Percentiles rank a stretch among this genome's conserved stretches.
These are phyloP conservation scores for Raddia distichophylla DNA, from an alignment of 176 grass and related monocot genomes.

Conservation along the genomic window DNA sequence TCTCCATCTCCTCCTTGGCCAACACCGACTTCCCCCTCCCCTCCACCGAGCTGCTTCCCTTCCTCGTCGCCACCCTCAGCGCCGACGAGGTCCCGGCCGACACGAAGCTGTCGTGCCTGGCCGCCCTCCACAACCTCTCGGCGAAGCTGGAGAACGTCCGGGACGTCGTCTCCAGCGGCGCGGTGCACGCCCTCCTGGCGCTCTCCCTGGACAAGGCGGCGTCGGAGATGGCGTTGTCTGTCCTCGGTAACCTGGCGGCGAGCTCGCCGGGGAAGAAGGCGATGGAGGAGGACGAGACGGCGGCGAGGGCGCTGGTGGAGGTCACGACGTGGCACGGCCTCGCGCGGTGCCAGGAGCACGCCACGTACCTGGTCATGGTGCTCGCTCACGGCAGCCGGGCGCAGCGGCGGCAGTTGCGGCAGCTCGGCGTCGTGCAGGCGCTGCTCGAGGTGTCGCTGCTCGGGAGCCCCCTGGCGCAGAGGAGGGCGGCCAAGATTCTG, in stretches of 20 bases:
- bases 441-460: constrained; percentile 66
- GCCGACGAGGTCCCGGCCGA: constrained; percentile 31
- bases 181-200: constrained; percentile 52
- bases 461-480: constrained; percentile 61
- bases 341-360: constrained; percentile 68
- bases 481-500: constrained; percentile 73
- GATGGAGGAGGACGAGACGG: constrained; percentile 51
- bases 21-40: constrained; percentile 70
- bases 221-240: constrained; percentile 53
- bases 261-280: constrained; percentile 44
- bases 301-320: constrained; percentile 56
- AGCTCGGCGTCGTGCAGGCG: constrained; percentile 61
- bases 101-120: constrained; percentile 57
- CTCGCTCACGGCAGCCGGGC: constrained; percentile 51
- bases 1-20: constrained; percentile 71
- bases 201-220: constrained; percentile 17
- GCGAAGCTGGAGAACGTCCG: constrained; percentile 68
- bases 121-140: constrained; percentile 71
- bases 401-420: constrained; percentile 45
- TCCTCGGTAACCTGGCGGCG: constrained; percentile 63
- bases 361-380: constrained; percentile 74
- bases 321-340: constrained; percentile 54
- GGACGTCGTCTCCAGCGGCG: constrained; percentile 56
- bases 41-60: constrained; percentile 60
- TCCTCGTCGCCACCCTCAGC: constrained; percentile 47